These are phyloP conservation scores for Elongisporangium anandrum DNA, from an alignment of 352 stramenopile genomes.

Conservation along the genomic window DNA sequence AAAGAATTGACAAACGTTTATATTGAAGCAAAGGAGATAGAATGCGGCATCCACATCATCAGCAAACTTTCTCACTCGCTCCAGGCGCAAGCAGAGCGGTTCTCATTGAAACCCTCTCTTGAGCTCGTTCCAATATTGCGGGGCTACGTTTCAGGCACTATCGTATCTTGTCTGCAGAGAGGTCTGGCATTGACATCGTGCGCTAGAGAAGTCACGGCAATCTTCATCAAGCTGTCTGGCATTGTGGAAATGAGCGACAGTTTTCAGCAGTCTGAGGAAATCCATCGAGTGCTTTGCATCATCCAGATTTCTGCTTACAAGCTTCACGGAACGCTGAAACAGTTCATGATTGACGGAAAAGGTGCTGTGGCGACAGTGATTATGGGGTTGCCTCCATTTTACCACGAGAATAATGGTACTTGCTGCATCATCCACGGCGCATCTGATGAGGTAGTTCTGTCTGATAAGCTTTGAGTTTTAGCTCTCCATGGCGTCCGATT, in stretches of 20 bases:
- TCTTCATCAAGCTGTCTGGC: conserved; percentile 63
- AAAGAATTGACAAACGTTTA: background rate
- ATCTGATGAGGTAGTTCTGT: too few species aligned
- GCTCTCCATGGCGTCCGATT: conserved; percentile 59
- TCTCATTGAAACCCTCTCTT: background rate
- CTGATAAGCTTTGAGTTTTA: too few species aligned
- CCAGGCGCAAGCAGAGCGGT: background rate
- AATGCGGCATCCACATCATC: background rate
- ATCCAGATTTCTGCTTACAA: conserved; percentile 79
- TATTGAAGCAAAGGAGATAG: background rate
- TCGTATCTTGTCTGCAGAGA: conserved; percentile 63
- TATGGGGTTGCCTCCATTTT: conserved; percentile 75
- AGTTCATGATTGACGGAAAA: conserved; percentile 88
- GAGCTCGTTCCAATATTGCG: conserved; percentile 42
- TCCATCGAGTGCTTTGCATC: conserved; percentile 53
- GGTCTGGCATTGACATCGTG: conserved; percentile 57
- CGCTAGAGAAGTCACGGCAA: conserved; percentile 63
- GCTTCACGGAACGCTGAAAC: conserved; percentile 69
- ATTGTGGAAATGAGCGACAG: conserved; percentile 41
- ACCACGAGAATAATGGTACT: conserved; percentile 81
- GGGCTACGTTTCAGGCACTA: conserved; percentile 62
- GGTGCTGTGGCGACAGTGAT: conserved; percentile 71
- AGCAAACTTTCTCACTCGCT: background rate
- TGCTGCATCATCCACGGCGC: too few species aligned
- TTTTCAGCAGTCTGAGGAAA: conserved; percentile 34